A percentile compares a stretch with the other conserved stretches of the same genome.
Conservation (phyloP, 23 red algal genomes). For the Pyropia haitanensis region DNA sequence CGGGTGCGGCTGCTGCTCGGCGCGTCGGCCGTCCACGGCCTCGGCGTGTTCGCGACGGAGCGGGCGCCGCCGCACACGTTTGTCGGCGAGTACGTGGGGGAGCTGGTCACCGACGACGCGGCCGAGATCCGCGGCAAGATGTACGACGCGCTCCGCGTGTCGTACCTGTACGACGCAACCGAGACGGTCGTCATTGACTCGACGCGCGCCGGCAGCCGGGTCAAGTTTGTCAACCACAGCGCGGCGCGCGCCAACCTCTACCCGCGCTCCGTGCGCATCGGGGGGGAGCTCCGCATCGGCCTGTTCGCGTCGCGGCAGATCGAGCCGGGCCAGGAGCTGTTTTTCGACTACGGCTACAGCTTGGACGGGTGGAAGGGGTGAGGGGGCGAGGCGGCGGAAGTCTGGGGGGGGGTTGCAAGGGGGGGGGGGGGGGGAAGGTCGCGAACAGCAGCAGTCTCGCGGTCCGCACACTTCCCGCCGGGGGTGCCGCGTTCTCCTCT, state of each 20-base stretch:
- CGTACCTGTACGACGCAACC: conserved; percentile 69
- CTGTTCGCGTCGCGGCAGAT: conserved; percentile 73
- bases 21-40: conserved; percentile 56
- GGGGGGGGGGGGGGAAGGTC: no score
- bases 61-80: conserved; percentile 36
- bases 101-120: conserved; percentile 62
- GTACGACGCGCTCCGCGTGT: conserved; percentile 63
- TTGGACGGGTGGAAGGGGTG: not conserved
- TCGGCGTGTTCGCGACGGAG: conserved; percentile 52
- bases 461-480: no score
- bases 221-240: conserved; percentile 72
- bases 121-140: conserved; percentile 59
- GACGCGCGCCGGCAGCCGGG: conserved; percentile 54
- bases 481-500: no score
- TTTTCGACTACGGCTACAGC: conserved; percentile 81
- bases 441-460: no score
- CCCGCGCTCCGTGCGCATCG: conserved; percentile 42
- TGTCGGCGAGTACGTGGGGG: conserved; percentile 85
- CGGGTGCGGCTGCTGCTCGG: conserved; percentile 29
- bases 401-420: not conserved
- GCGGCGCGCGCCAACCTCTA: conserved; percentile 46
- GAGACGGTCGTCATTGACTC: conserved; percentile 62
- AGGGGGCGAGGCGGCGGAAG: not conserved
- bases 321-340: conserved; percentile 75
- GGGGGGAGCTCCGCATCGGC: conserved; percentile 65